These are phyloP conservation scores for Lithohypha guttulata DNA, from an alignment of 2,329 filamentous ascomycete species.

Conservation along the genomic window DNA sequence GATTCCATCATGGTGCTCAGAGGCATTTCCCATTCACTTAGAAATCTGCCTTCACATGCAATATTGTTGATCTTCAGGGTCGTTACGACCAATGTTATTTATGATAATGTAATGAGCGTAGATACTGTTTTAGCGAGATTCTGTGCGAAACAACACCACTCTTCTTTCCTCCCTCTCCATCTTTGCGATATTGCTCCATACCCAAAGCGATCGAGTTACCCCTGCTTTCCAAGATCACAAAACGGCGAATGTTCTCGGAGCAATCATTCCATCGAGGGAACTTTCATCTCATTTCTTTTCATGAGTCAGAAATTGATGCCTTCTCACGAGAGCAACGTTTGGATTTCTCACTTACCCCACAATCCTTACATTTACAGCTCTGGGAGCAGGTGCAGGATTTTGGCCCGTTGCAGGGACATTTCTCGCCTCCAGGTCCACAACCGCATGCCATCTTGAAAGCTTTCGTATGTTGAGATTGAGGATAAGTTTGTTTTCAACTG, in stretches of 20 bases:
- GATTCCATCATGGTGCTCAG: neutral
- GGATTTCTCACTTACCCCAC: slow-evolving; percentile 4
- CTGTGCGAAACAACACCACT: slow-evolving; percentile 1
- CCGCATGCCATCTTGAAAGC: slow-evolving; percentile 4
- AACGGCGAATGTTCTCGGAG: slow-evolving; percentile 1
- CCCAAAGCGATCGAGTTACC: neutral
- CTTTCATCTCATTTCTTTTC: neutral
- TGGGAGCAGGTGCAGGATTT: slow-evolving; percentile 5
- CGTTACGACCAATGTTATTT: slow-evolving; percentile 1
- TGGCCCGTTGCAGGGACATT: slow-evolving; percentile 4
- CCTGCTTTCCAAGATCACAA: neutral
- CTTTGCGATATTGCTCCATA: slow-evolving; percentile 1
- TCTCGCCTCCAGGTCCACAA: slow-evolving; percentile 6
- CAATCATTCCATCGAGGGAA: neutral
- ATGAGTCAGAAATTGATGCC: neutral
- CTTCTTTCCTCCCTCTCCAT: slow-evolving; percentile 2
- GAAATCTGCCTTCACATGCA: slow-evolving; percentile 2
- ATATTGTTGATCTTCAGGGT: slow-evolving; percentile 1
- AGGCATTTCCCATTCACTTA: slow-evolving; percentile 1
- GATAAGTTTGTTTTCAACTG: slow-evolving; percentile 3
- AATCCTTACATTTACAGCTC: slow-evolving; percentile 7
- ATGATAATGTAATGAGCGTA: slow-evolving; percentile 2
- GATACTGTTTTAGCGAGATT: slow-evolving; percentile 2
- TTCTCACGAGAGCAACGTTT: slow-evolving; percentile 1
- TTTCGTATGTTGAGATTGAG: too few species aligned